A percentile compares a stretch with the other conserved stretches of the same genome.
These are phyloP conservation scores for Suillus clintonianus DNA, from an alignment of 768 basidiomycete genomes.

Conservation along the genomic window DNA sequence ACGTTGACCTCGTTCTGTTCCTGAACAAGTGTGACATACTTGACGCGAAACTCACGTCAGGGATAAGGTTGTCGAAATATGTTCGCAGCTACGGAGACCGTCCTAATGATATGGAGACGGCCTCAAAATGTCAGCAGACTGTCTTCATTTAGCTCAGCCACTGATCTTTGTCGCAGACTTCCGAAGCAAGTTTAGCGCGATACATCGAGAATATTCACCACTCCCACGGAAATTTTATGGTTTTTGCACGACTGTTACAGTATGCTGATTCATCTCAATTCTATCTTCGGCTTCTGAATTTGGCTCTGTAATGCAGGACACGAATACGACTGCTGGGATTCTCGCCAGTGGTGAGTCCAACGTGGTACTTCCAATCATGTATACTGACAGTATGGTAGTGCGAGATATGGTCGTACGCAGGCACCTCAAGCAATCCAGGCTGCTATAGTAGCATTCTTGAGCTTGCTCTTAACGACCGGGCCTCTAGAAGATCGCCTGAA, in stretches of 20 bases:
- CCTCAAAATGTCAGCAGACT: slow-evolving; percentile 58
- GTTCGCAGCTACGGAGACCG: slow-evolving; percentile 73
- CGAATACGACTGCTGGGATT: slow-evolving; percentile 71
- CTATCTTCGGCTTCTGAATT: background rate
- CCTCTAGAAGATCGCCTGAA: background rate
- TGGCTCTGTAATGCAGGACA: slow-evolving; percentile 46
- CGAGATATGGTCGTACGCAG: slow-evolving; percentile 83
- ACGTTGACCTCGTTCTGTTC: slow-evolving; percentile 77
- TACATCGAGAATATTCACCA: slow-evolving; percentile 76
- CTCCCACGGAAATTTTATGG: slow-evolving; percentile 76
- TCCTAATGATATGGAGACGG: slow-evolving; percentile 68
- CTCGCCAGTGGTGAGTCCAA: slow-evolving; percentile 66
- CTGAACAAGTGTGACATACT: slow-evolving; percentile 83
- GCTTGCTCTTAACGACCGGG: background rate
- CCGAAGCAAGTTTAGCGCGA: slow-evolving; percentile 70
- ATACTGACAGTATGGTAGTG: slow-evolving; percentile 41
- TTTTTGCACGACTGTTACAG: slow-evolving; percentile 77
- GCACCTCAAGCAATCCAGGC: slow-evolving; percentile 71
- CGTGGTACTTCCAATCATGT: background rate
- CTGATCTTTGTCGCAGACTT: slow-evolving; percentile 47
- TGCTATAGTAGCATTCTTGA: slow-evolving; percentile 44
- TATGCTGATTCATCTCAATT: slow-evolving; percentile 26
- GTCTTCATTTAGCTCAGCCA: background rate
- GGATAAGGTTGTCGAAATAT: slow-evolving; percentile 64
- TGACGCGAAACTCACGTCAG: slow-evolving; percentile 62